phyloP scores from a whole-genome alignment of 768 basidiomycete species.

The Pulveroboletus sp. region DNA sequence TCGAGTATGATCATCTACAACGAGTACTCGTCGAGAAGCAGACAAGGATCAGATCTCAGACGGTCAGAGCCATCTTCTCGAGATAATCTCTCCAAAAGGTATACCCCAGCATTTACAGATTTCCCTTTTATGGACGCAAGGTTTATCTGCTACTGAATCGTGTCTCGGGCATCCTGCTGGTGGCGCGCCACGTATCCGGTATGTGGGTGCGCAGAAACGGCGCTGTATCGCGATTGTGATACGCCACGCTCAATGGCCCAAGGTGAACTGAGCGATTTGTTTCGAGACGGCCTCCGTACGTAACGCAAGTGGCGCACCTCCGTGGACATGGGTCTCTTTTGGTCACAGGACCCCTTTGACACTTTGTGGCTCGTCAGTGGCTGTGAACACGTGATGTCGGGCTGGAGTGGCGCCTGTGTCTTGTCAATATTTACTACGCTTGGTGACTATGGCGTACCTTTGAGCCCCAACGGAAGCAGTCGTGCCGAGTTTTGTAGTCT shows the following conservation, averaged over 20 bases:
- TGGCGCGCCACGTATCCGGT: conserved; percentile 12
- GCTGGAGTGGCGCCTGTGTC: conserved; percentile 21
- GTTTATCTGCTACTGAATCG: not conserved
- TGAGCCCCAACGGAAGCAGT: not conserved
- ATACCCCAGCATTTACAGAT: not conserved
- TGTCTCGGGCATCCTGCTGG: conserved; percentile 7
- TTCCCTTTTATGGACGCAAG: conserved; percentile 5
- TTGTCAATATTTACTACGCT: not conserved
- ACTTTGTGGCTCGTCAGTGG: conserved; percentile 18
- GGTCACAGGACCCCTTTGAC: not conserved
- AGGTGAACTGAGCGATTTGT: conserved; percentile 1
- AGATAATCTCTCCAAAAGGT: not conserved
- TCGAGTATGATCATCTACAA: conserved; percentile 4
- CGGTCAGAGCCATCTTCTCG: not conserved
- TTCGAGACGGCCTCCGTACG: conserved; percentile 10
- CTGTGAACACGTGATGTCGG: conserved; percentile 22
- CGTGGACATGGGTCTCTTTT: conserved; percentile 8
- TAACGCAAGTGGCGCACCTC: conserved; percentile 21
- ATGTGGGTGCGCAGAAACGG: not conserved
- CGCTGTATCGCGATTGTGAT: conserved; percentile 7
- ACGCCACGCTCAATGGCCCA: conserved; percentile 4
- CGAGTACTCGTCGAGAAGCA: conserved; percentile 7
- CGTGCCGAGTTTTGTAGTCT: conserved; percentile 1
- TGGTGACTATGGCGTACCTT: conserved; percentile 11
- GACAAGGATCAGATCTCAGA: conserved; percentile 6